phyloP scores from a whole-genome alignment of 371 early-diverging fungal species.

The Circinella umbellata region DNA sequence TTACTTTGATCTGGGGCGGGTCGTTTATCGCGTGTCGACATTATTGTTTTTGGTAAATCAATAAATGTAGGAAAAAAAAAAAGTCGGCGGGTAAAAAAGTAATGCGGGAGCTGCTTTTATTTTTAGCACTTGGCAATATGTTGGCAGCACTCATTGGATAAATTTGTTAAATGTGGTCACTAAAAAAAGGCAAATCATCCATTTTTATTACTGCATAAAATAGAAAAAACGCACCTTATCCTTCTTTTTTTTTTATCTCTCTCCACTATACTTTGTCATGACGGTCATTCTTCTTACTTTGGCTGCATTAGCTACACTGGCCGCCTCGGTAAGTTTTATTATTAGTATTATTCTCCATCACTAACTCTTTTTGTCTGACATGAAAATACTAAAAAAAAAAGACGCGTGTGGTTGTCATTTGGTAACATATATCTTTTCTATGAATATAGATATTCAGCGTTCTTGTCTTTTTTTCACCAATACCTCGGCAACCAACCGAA shows the following conservation, averaged over 20 bases:
- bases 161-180: neutral
- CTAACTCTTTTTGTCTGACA: no score
- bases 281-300: neutral
- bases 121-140: neutral
- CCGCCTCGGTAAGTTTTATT: neutral
- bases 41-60: neutral
- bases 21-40: conserved; percentile 12
- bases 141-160: neutral
- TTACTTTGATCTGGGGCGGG: conserved; percentile 6
- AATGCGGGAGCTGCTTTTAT: neutral
- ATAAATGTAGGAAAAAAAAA: neutral
- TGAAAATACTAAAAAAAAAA: no score
- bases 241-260: neutral
- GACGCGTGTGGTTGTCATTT: neutral
- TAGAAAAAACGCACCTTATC: neutral
- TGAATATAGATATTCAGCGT: conserved; percentile 38
- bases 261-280: neutral
- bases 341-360: neutral
- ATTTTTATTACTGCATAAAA: neutral
- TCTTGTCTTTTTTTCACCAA: conserved; percentile 52
- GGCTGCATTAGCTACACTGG: neutral
- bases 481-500: conserved; percentile 55
- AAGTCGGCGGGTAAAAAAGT: neutral
- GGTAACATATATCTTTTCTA: neutral
- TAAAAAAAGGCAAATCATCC: neutral